These are phyloP conservation scores for Abelmoschus esculentus DNA, from an alignment of 345 rosid genomes.

Conservation along the genomic window DNA sequence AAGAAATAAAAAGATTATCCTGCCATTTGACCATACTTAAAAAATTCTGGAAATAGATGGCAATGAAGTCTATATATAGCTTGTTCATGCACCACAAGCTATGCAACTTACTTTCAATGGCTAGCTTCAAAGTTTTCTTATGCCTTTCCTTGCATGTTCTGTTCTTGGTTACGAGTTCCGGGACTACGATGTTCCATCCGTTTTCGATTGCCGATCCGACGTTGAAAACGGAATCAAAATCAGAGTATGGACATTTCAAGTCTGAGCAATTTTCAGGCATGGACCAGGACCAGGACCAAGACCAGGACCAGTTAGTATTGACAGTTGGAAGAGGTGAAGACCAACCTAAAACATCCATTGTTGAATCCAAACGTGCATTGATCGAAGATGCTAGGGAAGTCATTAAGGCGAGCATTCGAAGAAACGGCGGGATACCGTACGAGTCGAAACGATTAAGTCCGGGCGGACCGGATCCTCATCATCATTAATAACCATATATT, in stretches of 20 bases:
- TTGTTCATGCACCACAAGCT: background rate
- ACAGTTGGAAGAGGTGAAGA: background rate
- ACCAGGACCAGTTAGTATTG: background rate
- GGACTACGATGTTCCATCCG: conserved; percentile 22
- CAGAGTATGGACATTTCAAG: background rate
- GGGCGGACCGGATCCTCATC: conserved; percentile 70
- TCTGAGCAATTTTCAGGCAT: background rate
- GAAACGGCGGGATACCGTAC: conserved; percentile 31
- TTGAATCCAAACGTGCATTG: conserved; percentile 17
- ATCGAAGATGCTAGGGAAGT: conserved; percentile 38
- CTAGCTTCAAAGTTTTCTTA: conserved; percentile 15
- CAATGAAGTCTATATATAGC: conserved; percentile 1
- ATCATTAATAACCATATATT: conserved; percentile 27
- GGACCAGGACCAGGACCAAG: background rate
- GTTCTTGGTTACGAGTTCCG: conserved; percentile 22
- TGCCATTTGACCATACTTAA: conserved; percentile 2
- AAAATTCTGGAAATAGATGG: background rate
- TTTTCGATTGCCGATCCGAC: background rate
- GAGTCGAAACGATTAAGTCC: conserved; percentile 45
- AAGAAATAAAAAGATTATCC: background rate
- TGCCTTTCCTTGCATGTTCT: conserved; percentile 25
- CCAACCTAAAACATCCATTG: background rate
- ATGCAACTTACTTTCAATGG: conserved; percentile 10
- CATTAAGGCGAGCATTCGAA: conserved; percentile 33
- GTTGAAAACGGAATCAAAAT: background rate